Evolutionary conservation across 2,329 filamentous ascomycete genomes (phyloP).

Genomic region (Ophiostoma sp.): DNA sequence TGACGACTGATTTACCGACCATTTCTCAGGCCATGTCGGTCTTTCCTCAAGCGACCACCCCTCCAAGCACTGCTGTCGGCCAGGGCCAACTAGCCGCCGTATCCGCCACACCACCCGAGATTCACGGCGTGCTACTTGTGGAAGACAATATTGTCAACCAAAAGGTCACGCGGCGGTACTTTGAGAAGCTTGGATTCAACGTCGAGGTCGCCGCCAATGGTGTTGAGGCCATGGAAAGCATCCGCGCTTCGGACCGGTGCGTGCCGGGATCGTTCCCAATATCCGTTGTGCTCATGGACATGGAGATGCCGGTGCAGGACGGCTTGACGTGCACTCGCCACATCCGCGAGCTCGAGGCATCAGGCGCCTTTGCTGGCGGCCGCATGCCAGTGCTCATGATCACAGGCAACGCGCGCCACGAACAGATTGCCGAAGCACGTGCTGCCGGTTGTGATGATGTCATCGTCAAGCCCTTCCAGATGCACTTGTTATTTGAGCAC

Average conservation of each 20-base stretch:
- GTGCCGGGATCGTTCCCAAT: constrained; percentile 37
- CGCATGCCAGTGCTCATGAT: constrained; percentile 60
- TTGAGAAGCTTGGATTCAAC: constrained; percentile 46
- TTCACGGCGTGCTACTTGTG: constrained; percentile 49
- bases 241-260: constrained; percentile 34
- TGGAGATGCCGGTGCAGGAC: constrained; percentile 71
- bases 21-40: neutral
- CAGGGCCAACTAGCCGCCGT: constrained; percentile 17
- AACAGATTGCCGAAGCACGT: constrained; percentile 52
- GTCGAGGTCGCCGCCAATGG: constrained; percentile 55
- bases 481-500: constrained; percentile 55
- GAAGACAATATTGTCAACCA: constrained; percentile 60
- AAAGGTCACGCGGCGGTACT: constrained; percentile 48
- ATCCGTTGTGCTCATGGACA: constrained; percentile 66
- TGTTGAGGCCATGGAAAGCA: constrained; percentile 49
- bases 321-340: constrained; percentile 60
- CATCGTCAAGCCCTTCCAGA: constrained; percentile 66
- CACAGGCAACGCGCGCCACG: constrained; percentile 61
- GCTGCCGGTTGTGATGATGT: constrained; percentile 57
- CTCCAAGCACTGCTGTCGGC: neutral
- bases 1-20: neutral
- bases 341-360: constrained; percentile 57
- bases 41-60: neutral
- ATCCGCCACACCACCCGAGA: constrained; percentile 26
- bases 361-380: constrained; percentile 47